Conservation (phyloP, 257 asterid genomes). For the Gardenia jasminoides region DNA sequence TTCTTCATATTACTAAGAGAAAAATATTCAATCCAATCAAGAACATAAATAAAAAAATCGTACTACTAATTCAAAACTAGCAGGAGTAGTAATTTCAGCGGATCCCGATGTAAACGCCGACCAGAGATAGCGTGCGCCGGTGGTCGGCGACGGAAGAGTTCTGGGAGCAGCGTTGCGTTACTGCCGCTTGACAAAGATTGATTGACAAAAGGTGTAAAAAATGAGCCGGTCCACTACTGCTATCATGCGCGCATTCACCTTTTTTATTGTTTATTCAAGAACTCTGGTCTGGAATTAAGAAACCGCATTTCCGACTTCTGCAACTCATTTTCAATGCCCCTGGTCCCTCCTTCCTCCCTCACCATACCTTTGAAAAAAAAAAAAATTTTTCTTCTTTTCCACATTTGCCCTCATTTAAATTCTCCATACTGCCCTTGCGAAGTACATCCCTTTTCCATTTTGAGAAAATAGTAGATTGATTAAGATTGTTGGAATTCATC, state of each 20-base stretch:
- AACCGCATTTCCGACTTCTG: conserved; percentile 43
- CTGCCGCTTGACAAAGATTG: conserved; percentile 4
- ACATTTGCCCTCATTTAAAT: neutral
- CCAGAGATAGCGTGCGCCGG: conserved; percentile 30
- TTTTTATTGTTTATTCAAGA: conserved; percentile 23
- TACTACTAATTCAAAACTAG: too few species aligned
- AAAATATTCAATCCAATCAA: too few species aligned
- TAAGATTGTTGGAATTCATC: too few species aligned
- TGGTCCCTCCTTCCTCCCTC: conserved; percentile 11
- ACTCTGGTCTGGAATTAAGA: conserved; percentile 67
- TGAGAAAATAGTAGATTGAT: too few species aligned
- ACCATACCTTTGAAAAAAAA: neutral
- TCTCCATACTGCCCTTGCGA: neutral
- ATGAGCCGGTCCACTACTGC: conserved; percentile 19
- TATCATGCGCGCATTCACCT: conserved; percentile 44
- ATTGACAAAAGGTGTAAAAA: conserved; percentile 2
- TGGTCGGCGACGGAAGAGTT: conserved; percentile 23
- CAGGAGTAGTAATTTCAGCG: too few species aligned
- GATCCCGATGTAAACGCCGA: conserved; percentile 1
- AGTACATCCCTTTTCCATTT: too few species aligned
- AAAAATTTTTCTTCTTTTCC: neutral
- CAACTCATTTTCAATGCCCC: conserved; percentile 23
- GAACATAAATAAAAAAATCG: too few species aligned
- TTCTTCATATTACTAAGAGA: too few species aligned
- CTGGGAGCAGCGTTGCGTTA: neutral